Percentiles rank a stretch among this genome's conserved stretches.
These are phyloP conservation scores for Oryza rufipogon DNA, from an alignment of 176 grass and related monocot genomes.

Conservation along the genomic window DNA sequence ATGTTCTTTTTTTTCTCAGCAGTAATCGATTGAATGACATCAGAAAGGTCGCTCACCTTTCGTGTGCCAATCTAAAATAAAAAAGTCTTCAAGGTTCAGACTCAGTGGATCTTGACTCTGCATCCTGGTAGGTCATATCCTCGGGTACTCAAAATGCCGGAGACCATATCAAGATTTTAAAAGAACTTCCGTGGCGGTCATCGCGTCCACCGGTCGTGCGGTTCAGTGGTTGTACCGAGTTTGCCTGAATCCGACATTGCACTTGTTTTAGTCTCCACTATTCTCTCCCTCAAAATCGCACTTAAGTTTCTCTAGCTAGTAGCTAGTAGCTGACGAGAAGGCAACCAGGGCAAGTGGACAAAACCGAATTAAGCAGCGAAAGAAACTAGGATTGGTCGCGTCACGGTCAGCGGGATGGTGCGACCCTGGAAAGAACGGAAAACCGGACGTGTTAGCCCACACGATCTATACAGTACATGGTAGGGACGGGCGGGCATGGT, in stretches of 20 bases:
- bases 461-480: conserved; percentile 5
- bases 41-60: conserved; percentile 23
- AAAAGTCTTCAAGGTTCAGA: neutral
- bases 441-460: neutral
- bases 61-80: neutral
- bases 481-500: neutral
- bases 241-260: conserved; percentile 12
- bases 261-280: neutral
- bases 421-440: neutral
- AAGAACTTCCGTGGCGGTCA: neutral
- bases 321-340: neutral
- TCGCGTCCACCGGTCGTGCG: neutral
- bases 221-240: neutral
- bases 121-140: neutral
- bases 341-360: neutral
- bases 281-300: neutral
- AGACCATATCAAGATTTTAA: neutral
- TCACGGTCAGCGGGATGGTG: neutral
- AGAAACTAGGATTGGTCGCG: neutral
- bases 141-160: neutral
- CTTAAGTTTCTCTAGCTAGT: neutral
- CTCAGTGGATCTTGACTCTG: conserved; percentile 13
- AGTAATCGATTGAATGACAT: neutral
- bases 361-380: neutral
- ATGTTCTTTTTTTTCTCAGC: neutral